Evolutionary conservation across 192 early-diverging fungal species (phyloP), one percentile per base, ranked within the genome.

Genomic region (Nowakowskiella sp.): DNA sequence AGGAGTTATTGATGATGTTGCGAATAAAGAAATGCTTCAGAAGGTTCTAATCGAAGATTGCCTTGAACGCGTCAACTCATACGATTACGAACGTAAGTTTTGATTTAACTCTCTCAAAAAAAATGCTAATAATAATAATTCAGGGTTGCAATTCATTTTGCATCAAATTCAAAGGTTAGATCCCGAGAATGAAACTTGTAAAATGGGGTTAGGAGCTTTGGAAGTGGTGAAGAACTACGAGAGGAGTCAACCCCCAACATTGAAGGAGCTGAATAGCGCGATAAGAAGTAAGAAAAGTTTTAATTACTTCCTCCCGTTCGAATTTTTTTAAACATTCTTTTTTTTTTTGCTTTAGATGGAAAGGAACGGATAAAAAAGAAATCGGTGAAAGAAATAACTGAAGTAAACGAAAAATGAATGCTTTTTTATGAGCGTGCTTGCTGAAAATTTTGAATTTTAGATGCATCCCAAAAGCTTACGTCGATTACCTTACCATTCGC

Each of bases 401-500:
- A n/a, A n/a, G n/a, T n/a, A n/a, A n/a, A n/a, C n/a, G n/a, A n/a
- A n/a, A n/a, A n/a, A n/a, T n/a, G n/a, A n/a, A n/a, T n/a, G n/a
- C n/a, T n/a, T n/a, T n/a, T n/a, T n/a, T n/a, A n/a, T n/a, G n/a
- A n/a, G n/a, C n/a, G n/a, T n/a, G n/a, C n/a, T n/a, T n/a, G n/a
- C n/a, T n/a, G n/a, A n/a, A n/a, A n/a, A n/a, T n/a, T n/a, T n/a
- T n/a, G n/a, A n/a, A n/a, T n/a, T n/a, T 32, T 48, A 73, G 60
- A 52, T 60, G 53, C 57, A 62, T 66, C 61, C 61, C 45, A 22
- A 54, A 64, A 44, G 57, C 57, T 9, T 42, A 53, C 51, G 52
- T 39, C 66, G 83, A n/a, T 65, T 87, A 16, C 83, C 85, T 6
- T 86, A 76, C 65, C 83, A 86, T 53, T 52, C 53, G 22, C 61